Evolutionary conservation across 805 yeast species (phyloP), one percentile per base, ranked within the genome.

Genomic region (Cyberlindnera amylophila): DNA sequence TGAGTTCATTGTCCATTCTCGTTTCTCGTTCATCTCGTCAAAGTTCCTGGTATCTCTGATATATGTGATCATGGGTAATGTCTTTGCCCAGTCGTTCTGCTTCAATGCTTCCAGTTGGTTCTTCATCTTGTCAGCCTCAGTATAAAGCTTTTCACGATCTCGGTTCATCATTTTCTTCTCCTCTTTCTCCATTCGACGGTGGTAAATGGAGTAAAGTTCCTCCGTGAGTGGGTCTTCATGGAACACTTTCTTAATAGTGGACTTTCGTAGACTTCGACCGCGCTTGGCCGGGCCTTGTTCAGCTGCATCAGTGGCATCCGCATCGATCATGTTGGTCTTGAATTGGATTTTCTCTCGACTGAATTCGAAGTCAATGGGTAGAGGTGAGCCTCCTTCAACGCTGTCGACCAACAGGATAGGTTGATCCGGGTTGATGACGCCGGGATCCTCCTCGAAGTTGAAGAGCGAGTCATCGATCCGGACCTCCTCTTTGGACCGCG

Each of bases 111-210:
- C 68, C 17, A 67, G 61, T 36, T 79, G 72, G 14, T 49, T 34
- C 16, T 41, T 49, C 48, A 70, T 55, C 35, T 67, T 72, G 46
- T 81, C 85, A 27, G 75, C 73, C 50, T 84, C 90, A 5, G 66
- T 56, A 32, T 70, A 56, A 29, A 79, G 66, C 45, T 72, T 68
- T 35, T 69, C 72, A n/a, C 76, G 64, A 50, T 85, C 93, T 5
- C 72, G 63, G 38, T 58, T 58, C 24, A 50, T 28, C 73, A 81
- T 78, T 32, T 73, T 69, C 52, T 74, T 74, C 59, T 84, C 93
- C 38, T 80, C 82, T 40, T 76, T 75, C 51, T 75, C 82, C 77
- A 81, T 75, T 18, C 77, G 65, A 32, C 70, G 66, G 60, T 83
- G 87, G 52, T 73, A 74, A 10, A 64, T 46, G 24, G 58, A 53